These are phyloP conservation scores for Boletus insuetus DNA, from an alignment of 768 basidiomycete species.

Conservation along the genomic window DNA sequence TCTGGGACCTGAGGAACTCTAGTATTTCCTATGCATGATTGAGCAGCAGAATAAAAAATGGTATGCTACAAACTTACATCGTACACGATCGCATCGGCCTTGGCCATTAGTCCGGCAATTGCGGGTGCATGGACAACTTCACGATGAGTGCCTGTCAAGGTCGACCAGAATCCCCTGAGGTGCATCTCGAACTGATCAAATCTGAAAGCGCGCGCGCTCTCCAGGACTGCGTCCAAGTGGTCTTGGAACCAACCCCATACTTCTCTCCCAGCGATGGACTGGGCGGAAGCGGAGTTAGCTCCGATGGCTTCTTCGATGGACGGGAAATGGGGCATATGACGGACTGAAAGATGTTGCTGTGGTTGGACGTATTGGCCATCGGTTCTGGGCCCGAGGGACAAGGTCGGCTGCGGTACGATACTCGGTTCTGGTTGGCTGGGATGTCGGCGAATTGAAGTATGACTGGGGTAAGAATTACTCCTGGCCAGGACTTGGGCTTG, in stretches of 20 bases:
- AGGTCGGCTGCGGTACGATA: constrained; percentile 53
- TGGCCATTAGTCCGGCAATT: constrained; percentile 84
- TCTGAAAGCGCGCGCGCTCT: constrained; percentile 71
- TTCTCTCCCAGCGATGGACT: constrained; percentile 77
- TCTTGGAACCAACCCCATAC: constrained; percentile 93
- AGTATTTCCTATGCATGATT: constrained; percentile 68
- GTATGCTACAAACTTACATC: constrained; percentile 60
- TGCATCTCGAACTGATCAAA: constrained; percentile 92
- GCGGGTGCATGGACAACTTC: constrained; percentile 88
- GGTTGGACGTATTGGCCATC: constrained; percentile 46
- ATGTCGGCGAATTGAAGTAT: constrained; percentile 77
- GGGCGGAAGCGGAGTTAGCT: constrained; percentile 67
- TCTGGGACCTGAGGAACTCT: constrained; percentile 79
- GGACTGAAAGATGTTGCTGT: constrained; percentile 60
- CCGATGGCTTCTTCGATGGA: constrained; percentile 84
- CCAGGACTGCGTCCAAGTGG: constrained; percentile 80
- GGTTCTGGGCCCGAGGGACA: constrained; percentile 48
- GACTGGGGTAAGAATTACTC: constrained; percentile 57
- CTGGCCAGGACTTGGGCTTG: constrained; percentile 68
- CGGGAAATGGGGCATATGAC: constrained; percentile 77
- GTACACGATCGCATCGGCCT: constrained; percentile 86
- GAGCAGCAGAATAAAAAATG: constrained; percentile 10
- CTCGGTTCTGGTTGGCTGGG: constrained; percentile 52
- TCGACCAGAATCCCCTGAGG: constrained; percentile 83
- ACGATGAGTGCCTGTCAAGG: constrained; percentile 68